Base-by-base conservation (phyloP, 1,139 yeast species). In the Debaryomyces sp. region DNA sequence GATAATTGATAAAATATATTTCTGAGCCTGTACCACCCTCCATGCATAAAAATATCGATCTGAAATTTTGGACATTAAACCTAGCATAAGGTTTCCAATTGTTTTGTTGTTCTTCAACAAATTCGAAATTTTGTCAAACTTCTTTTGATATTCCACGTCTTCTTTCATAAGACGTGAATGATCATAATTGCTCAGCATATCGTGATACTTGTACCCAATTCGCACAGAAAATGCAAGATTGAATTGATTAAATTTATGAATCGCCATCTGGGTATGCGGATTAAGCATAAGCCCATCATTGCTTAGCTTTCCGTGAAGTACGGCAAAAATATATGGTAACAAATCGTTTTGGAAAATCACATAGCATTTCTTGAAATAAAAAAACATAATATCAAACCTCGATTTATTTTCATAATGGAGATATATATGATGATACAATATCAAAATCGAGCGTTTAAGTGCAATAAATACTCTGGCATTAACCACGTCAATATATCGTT, bases 371-470 rank as follows among this genome's bases (percentile, higher is more conserved):
- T 60, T 66, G 45, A 63, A 51, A 42, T 69, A 71, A 48, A 64
- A 68, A 46, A 53, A 67, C 5, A 56, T 21, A 62, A 51, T 21
- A 55, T 55, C 36, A 50, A 45, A 43, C 66, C 63, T 23, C 52
- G 47, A 26, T 49, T 53, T 33, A 46, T 49, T 44, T 44, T 74
- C 78, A 48, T 66, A 71, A 50, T 67, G 66, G 33, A 67, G 55
- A 49, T 64, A 60, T 12, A 74, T 54, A 50, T 67, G 68, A 48
- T 67, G 67, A 49, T 68, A 60, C 7, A 71, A 54, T 13, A 71
- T 59, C 35, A 67, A 50, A 42, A 67, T 54, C 43, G 73, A 66
- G 2, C 63, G 50, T 42, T 62, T 44, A 5, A 33, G 7, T 9
- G 40, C 38, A 24, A 42, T 13, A 23, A 42, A 42, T 10, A 42